Base-by-base conservation (phyloP, 164 flowering plant genomes). In the Stephania cephalantha region DNA sequence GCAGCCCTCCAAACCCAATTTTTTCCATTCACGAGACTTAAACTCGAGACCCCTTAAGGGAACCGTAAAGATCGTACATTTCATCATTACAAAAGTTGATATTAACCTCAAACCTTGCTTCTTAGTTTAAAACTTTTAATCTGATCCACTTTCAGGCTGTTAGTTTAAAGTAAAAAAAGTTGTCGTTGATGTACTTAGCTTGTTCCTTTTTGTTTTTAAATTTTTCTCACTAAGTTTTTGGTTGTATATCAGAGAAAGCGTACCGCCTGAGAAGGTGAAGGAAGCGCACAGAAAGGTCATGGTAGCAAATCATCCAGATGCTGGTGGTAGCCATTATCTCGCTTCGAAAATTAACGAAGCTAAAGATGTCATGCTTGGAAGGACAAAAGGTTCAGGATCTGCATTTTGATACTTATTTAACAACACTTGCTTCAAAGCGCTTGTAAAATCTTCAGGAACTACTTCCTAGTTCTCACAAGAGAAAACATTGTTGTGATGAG, bases 241-340 rank as follows among this genome's bases (percentile, higher is more conserved):
- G 30, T 10, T 77, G 73, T 67, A 35, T 46, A 35, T 46, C 90
- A 92, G 97, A 81, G 95, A 93, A 76, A 83, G 84, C 68, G 83
- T 84, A 44, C 58, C 89, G 12, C 52, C 79, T 20, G 98, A 93
- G 53, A 91, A 91, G 81, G 85, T 93, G 6, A 90, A 81, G 81
- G 97, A 90, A 83, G 98, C 98, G 69, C 95, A 93, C 73, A 85
- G 95, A 76, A 89, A 75, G 81, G 92, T 93, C 79, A 91, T 93
- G 98, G 87, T 87, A 17, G 94, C 95, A 73, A 92, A 92, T 80
- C 97, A 92, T 79, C 97, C 97, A 8, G 97, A 92, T 83, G 89
- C 92, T 2, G 94, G 97, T n/a, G 95, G 97, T 22, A 92, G 97
- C 80, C 90, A 88, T 84, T 92, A 89, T 76, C 91, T 90, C 55